A percentile compares a stretch with the other conserved stretches of the same genome.
These are phyloP conservation scores for Tolypocladium tundrense DNA, from an alignment of 2,329 filamentous ascomycete genomes.

Conservation along the genomic window DNA sequence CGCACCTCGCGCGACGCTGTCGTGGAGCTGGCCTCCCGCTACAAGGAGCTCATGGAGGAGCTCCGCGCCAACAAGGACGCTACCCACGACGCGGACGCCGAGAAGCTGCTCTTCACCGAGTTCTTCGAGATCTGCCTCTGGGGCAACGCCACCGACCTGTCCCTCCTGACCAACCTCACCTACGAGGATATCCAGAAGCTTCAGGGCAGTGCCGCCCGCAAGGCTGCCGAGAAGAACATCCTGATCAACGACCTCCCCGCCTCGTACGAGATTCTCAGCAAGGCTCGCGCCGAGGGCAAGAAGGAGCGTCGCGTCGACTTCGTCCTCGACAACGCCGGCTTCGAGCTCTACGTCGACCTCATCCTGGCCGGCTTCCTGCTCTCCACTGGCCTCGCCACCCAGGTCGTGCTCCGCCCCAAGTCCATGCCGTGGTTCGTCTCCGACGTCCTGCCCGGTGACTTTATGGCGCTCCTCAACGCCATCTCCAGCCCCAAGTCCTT, in stretches of 20 bases:
- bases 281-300: conserved; percentile 52
- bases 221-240: conserved; percentile 84
- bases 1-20: conserved; percentile 82
- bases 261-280: conserved; percentile 59
- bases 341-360: conserved; percentile 93
- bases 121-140: conserved; percentile 96
- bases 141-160: conserved; percentile 94
- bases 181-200: conserved; percentile 97
- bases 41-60: conserved; percentile 62
- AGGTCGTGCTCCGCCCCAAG: conserved; percentile 84
- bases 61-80: conserved; percentile 44
- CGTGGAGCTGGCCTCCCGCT: conserved; percentile 69
- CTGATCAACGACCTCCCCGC: conserved; percentile 71
- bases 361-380: conserved; percentile 86
- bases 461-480: conserved; percentile 68
- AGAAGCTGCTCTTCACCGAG: conserved; percentile 73
- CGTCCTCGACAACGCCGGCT: conserved; percentile 92
- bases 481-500: conserved; percentile 70
- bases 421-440: conserved; percentile 97
- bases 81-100: conserved; percentile 52
- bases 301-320: conserved; percentile 77
- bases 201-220: conserved; percentile 79
- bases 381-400: conserved; percentile 73
- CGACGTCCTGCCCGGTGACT: conserved; percentile 82
- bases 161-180: conserved; percentile 76